phyloP scores from a whole-genome alignment of 169 alveolate genomes.

The Plasmodium inui region DNA sequence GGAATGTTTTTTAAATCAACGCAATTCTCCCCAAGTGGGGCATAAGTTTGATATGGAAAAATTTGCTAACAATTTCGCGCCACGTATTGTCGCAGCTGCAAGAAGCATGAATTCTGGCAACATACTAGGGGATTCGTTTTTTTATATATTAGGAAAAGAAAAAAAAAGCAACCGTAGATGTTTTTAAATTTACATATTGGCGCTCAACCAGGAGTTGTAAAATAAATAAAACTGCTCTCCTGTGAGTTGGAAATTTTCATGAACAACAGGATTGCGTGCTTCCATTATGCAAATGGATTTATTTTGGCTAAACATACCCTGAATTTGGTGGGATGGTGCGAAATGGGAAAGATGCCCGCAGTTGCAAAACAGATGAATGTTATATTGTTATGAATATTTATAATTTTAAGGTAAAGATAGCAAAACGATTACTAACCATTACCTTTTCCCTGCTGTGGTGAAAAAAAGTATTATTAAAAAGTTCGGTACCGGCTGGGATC shows the following conservation, averaged over 20 bases:
- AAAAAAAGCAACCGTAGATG: neutral
- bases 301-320: neutral
- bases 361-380: neutral
- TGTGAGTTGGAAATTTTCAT: neutral
- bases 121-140: neutral
- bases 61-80: neutral
- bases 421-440: neutral
- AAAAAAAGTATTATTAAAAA: conserved; percentile 9
- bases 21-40: neutral
- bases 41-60: neutral
- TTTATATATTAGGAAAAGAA: neutral
- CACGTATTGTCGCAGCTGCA: neutral
- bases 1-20: neutral
- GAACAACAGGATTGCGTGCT: neutral
- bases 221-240: neutral
- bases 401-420: too few species aligned
- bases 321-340: neutral
- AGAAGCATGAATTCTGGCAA: neutral
- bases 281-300: too few species aligned
- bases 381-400: neutral
- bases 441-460: neutral
- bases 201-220: neutral
- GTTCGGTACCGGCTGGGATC: conserved; percentile 93
- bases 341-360: neutral
- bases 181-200: too few species aligned